Percentiles rank a stretch among this genome's conserved stretches.
These are phyloP conservation scores for Rhizopogon roseolus DNA, from an alignment of 768 basidiomycete species.

Conservation along the genomic window DNA sequence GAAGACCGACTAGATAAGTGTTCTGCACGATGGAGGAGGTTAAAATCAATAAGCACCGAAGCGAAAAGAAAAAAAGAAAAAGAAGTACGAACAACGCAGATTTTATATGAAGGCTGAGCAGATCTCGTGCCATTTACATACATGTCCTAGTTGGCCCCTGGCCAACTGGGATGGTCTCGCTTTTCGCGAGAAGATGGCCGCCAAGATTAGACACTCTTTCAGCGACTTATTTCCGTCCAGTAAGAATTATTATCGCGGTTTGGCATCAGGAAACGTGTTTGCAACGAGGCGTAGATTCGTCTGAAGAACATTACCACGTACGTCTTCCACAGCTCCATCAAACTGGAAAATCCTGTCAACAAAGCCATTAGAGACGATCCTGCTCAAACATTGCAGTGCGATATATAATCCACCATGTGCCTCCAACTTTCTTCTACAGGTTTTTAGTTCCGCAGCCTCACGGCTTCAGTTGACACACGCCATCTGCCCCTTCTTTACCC, in stretches of 20 bases:
- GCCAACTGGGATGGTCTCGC: conserved; percentile 15
- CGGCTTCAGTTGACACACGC: conserved; percentile 1
- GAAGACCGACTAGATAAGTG: background rate
- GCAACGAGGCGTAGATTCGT: conserved; percentile 20
- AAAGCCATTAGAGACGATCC: background rate
- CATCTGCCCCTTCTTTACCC: background rate
- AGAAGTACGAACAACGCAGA: conserved; percentile 2
- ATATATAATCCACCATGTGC: background rate
- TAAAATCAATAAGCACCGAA: conserved; percentile 1
- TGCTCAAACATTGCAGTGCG: background rate
- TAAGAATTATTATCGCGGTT: conserved; percentile 14
- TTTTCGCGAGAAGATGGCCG: conserved; percentile 13
- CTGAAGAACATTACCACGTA: conserved; percentile 9
- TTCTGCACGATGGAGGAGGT: background rate
- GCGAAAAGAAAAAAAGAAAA: conserved; percentile 7
- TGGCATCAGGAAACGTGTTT: conserved; percentile 25
- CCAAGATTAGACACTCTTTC: conserved; percentile 20
- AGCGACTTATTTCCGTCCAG: conserved; percentile 24
- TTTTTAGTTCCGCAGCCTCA: background rate
- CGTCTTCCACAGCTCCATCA: background rate
- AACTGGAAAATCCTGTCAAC: background rate
- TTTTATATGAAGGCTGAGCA: conserved; percentile 20
- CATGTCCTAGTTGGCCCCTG: background rate
- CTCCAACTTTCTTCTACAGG: background rate
- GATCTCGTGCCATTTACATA: conserved; percentile 23